Evolutionary conservation across 1,284 basidiomycete genomes (phyloP), one percentile per base, ranked within the genome.

Genomic region (Mycena citricolor): DNA sequence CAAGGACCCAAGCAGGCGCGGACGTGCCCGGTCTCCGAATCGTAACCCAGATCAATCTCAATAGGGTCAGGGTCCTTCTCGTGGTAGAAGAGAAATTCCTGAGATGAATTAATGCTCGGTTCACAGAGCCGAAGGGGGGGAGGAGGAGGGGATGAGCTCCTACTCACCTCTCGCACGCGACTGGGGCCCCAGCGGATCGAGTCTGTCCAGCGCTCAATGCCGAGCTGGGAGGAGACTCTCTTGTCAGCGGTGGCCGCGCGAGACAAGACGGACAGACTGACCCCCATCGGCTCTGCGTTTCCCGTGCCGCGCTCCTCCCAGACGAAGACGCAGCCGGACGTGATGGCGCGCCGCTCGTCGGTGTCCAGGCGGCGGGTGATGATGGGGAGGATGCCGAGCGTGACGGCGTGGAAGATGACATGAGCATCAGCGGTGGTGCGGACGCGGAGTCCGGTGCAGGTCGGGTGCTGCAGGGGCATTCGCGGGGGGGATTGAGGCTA

Each of bases 161-260:
- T 17, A 59, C 78, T 66, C 58, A 86, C 86, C 55, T 87, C 83
- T 66, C 79, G 76, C 32, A 86, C 83, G 39, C 84, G 76, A 56
- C 83, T 86, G 11, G 84, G 84, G 1, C 85, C 84, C 86, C 86
- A 89, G 49, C 80, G 72, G 61, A 87, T 85, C 21, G 81, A 85
- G 58, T 86, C 87, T 30, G 83, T 90, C 86, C 85, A 88, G 36
- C 86, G 74, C 60, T 87, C 84, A 30, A 89, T 86, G 28, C 83
- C 83, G 44, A 83, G 71, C 76, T 86, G 14, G 45, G 44, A 40
- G 21, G 28, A 32, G 42, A 44, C 38, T 30, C 33, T 36, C 31
- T 31, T 42, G 51, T 62, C 24, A 62, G 54, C 29, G 32, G 36
- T 31, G 29, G 42, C 42, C 33, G 14, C 44, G 33, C 21, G 16